phyloP scores from a whole-genome alignment of 805 yeast species.

The Kregervanrija fluxuum region DNA sequence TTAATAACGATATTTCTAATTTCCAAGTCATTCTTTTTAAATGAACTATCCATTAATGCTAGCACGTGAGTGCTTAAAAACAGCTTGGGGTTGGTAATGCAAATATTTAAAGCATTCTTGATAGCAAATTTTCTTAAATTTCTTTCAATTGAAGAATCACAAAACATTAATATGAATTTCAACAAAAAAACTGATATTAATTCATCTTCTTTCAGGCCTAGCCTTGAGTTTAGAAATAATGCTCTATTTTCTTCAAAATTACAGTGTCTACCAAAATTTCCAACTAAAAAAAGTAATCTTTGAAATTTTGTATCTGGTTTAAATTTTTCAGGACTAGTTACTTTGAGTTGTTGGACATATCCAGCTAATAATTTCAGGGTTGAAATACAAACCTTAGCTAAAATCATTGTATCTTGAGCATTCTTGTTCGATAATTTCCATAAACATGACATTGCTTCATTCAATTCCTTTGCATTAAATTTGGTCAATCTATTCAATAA shows the following conservation, averaged over 20 bases:
- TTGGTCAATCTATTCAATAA: conserved; percentile 54
- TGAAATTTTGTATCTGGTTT: conserved; percentile 39
- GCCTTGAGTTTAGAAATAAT: conserved; percentile 30
- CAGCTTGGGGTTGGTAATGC: conserved; percentile 57
- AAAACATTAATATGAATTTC: conserved; percentile 50
- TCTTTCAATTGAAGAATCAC: conserved; percentile 25
- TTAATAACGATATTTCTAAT: conserved; percentile 46
- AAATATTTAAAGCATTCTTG: conserved; percentile 49
- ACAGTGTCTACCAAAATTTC: conserved; percentile 67
- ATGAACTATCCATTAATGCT: conserved; percentile 42
- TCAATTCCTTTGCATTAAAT: conserved; percentile 51
- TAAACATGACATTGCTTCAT: conserved; percentile 67
- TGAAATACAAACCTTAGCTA: conserved; percentile 59
- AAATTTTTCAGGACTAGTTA: conserved; percentile 7
- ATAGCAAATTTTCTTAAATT: conserved; percentile 45
- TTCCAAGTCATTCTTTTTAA: conserved; percentile 31
- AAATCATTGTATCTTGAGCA: conserved; percentile 37
- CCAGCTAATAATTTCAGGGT: conserved; percentile 47
- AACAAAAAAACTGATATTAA: conserved; percentile 51
- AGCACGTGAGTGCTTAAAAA: conserved; percentile 53
- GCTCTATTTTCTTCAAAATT: conserved; percentile 42
- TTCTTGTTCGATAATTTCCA: conserved; percentile 45
- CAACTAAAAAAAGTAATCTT: conserved; percentile 55
- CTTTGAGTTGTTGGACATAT: conserved; percentile 26
- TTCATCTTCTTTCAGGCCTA: conserved; percentile 44